Percentiles rank a stretch among this genome's conserved stretches.
These are phyloP conservation scores for Vanderwaltozyma polyspora DNA, from an alignment of 805 yeast genomes.

Conservation along the genomic window DNA sequence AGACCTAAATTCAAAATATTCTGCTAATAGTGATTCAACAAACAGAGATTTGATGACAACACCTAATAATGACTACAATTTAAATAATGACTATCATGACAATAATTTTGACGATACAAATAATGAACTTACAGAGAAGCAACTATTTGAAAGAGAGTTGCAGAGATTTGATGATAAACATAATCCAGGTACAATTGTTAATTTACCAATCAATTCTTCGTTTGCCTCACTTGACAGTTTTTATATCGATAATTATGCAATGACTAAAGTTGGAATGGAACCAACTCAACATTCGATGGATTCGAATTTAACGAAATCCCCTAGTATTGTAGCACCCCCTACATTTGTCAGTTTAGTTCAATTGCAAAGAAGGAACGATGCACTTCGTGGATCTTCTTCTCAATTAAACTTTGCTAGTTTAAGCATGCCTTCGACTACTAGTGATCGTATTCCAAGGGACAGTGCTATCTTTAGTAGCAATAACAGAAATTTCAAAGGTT, in stretches of 20 bases:
- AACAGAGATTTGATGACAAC: no score
- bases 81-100: slow-evolving; percentile 3
- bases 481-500: background rate
- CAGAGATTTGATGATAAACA: slow-evolving; percentile 15
- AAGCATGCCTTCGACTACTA: slow-evolving; percentile 2
- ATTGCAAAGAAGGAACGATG: slow-evolving; percentile 3
- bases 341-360: slow-evolving; percentile 4
- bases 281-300: slow-evolving; percentile 2
- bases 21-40: background rate
- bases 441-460: slow-evolving; percentile 7
- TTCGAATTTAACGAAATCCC: background rate
- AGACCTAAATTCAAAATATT: background rate
- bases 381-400: slow-evolving; percentile 1
- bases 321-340: background rate
- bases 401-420: slow-evolving; percentile 1
- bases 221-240: slow-evolving; percentile 63
- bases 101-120: slow-evolving; percentile 1
- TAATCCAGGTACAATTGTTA: slow-evolving; percentile 33
- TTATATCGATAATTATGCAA: slow-evolving; percentile 43
- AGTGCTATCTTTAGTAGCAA: background rate
- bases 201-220: slow-evolving; percentile 59
- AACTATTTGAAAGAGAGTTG: slow-evolving; percentile 17
- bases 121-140: slow-evolving; percentile 6
- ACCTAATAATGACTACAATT: slow-evolving; percentile 4
- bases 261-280: slow-evolving; percentile 14